Conservation (phyloP, 768 basidiomycete genomes). For the Lyophyllum decastes region DNA sequence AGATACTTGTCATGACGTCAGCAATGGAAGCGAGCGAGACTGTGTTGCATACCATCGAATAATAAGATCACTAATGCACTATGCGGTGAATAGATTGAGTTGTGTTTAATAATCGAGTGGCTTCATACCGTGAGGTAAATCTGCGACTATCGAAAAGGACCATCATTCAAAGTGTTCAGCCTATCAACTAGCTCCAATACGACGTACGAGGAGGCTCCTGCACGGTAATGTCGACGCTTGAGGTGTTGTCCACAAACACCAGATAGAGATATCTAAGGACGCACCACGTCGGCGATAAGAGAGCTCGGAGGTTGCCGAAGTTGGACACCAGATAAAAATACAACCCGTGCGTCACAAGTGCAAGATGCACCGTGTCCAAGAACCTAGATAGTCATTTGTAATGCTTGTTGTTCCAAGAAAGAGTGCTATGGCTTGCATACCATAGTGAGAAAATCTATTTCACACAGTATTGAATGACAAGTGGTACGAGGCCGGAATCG, state of each 20-base stretch:
- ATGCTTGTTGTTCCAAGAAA: not conserved
- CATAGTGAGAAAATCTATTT: not conserved
- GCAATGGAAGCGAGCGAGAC: not conserved
- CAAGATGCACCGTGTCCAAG: slow-evolving; percentile 16
- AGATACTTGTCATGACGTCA: slow-evolving; percentile 19
- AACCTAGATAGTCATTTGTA: slow-evolving; percentile 4
- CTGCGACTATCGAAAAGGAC: slow-evolving; percentile 2
- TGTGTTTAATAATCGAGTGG: too few relatives aligned
- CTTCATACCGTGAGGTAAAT: slow-evolving; percentile 12
- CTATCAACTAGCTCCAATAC: too few relatives aligned
- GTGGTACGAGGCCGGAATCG: not conserved
- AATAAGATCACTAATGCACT: slow-evolving; percentile 27
- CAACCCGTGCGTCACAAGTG: slow-evolving; percentile 12
- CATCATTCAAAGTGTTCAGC: too few relatives aligned
- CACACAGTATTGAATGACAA: not conserved
- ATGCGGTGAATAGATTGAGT: not conserved
- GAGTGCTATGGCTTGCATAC: not conserved
- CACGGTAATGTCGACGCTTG: not conserved
- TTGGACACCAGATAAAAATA: slow-evolving; percentile 17
- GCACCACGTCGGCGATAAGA: slow-evolving; percentile 32
- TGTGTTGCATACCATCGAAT: slow-evolving; percentile 28
- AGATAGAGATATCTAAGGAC: not conserved
- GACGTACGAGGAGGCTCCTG: slow-evolving; percentile 16
- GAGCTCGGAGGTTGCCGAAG: slow-evolving; percentile 18
- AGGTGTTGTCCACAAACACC: not conserved